Evolutionary conservation across 1,284 basidiomycete genomes (phyloP).

Genomic region (Ganoderma lucidum): DNA sequence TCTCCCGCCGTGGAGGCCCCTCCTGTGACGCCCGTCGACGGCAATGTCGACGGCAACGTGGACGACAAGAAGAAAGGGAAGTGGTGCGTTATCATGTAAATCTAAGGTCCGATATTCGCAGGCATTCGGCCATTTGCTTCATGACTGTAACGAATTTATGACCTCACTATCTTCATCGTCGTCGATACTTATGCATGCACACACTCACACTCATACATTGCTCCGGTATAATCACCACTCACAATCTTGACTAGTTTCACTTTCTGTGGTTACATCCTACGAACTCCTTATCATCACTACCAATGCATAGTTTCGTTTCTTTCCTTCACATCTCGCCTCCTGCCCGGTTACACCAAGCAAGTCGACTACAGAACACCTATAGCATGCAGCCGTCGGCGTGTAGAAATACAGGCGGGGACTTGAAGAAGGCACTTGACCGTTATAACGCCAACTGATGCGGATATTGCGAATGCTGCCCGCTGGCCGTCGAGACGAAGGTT

Average conservation of each 20-base stretch:
- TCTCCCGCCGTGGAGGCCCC: slow-evolving; percentile 36
- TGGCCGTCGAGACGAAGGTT: neutral
- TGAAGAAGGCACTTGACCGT: no score
- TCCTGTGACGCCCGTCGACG: slow-evolving; percentile 38
- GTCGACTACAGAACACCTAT: no score
- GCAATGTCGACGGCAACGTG: slow-evolving; percentile 33
- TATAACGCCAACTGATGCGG: no score
- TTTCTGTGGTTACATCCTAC: slow-evolving; percentile 22
- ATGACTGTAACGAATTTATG: slow-evolving; percentile 35
- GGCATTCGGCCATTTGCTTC: slow-evolving; percentile 21
- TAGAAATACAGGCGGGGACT: no score
- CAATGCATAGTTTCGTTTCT: slow-evolving; percentile 28
- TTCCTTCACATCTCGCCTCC: neutral
- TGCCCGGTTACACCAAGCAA: no score
- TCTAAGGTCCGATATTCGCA: slow-evolving; percentile 11
- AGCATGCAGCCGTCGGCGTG: no score
- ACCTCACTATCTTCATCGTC: slow-evolving; percentile 19
- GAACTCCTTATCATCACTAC: neutral
- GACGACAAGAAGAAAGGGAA: slow-evolving; percentile 37
- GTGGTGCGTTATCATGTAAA: slow-evolving; percentile 44
- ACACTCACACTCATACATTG: slow-evolving; percentile 23
- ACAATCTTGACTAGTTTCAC: slow-evolving; percentile 23
- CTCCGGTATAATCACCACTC: slow-evolving; percentile 31
- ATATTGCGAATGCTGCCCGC: no score
- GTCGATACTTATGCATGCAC: slow-evolving; percentile 27